Evolutionary conservation across 805 yeast genomes (phyloP), one percentile per base, ranked within the genome.

Genomic region (Candida loeiensis): DNA sequence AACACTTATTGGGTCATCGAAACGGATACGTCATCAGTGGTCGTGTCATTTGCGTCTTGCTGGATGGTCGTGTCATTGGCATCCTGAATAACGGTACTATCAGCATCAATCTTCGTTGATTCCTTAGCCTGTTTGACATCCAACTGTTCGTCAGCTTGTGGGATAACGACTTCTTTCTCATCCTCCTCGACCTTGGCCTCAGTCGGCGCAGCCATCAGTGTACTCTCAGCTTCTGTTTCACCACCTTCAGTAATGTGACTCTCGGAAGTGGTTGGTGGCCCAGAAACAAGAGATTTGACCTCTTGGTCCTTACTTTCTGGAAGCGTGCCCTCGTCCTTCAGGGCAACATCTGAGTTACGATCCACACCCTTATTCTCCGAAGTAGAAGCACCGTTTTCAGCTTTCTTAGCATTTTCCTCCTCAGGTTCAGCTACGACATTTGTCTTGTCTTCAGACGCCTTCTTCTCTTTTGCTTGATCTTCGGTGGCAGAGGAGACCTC

Each of bases 11-110:
- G 16, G 46, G 37, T n/a, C n/a, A n/a, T n/a, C n/a, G n/a, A n/a
- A n/a, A 56, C 63, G 1, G 64, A 54, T 6, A 63, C 59, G 28
- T 67, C 73, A 40, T 67, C 69, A 35, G 71, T 66, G 14, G 70
- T 64, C 19, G 76, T 74, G 40, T 76, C 80, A 37, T 76, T 70
- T 11, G 65, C 76, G 42, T 66, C 72, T 39, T 67, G 74, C 40
- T 64, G 71, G 29, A 65, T 61, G 4, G 73, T 69, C 6, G 79
- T 77, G 50, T 74, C 79, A 35, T 66, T 65, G 40, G 56, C 54
- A 31, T 64, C 71, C 43, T 72, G 77, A 13, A 71, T 59, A 1
- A 39, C 42, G 9, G 43, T 39, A 12, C 25, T 19, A 25, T 39
- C 43, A 13, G 25, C 39, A 16, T 39, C 39, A 8, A 12, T 24